These are phyloP conservation scores for Limnanthes douglasii DNA, from an alignment of 345 rosid species.

Conservation along the genomic window DNA sequence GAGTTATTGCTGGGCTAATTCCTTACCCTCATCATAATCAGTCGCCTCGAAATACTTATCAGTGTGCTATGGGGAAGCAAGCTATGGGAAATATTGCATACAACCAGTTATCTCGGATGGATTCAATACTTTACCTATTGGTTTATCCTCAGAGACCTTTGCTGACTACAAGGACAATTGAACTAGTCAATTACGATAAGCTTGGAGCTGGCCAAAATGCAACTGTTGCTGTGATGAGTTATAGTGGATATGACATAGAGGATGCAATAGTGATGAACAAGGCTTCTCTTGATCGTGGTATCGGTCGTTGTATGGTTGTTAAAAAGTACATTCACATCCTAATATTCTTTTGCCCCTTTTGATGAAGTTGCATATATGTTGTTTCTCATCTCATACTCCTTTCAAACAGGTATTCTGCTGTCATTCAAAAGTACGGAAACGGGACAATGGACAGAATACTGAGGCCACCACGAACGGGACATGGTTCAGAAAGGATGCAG, in stretches of 20 bases:
- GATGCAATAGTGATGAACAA: conserved; percentile 98
- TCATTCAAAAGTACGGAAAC: conserved; percentile 32
- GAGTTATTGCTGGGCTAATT: conserved; percentile 89
- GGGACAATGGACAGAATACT: conserved; percentile 41
- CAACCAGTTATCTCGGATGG: conserved; percentile 86
- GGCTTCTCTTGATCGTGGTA: conserved; percentile 91
- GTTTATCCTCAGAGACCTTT: conserved; percentile 93
- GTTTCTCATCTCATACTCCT: conserved; percentile 5
- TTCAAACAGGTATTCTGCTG: conserved; percentile 31
- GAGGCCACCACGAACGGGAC: conserved; percentile 50
- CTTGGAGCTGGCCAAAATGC: conserved; percentile 99
- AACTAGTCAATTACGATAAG: conserved; percentile 87
- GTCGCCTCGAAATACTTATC: conserved; percentile 95
- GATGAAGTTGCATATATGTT: too few relatives aligned
- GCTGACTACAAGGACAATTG: conserved; percentile 90
- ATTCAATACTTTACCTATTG: conserved; percentile 71
- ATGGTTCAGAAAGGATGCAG: conserved; percentile 60
- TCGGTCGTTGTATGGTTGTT: conserved; percentile 93
- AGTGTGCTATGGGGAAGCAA: conserved; percentile 99
- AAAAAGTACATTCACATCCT: too few relatives aligned
- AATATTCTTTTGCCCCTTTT: too few relatives aligned
- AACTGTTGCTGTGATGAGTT: conserved; percentile 94
- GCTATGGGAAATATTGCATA: conserved; percentile 96
- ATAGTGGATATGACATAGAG: conserved; percentile 94
- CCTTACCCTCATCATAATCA: conserved; percentile 98